Base-by-base conservation (phyloP, 2,329 filamentous ascomycete species). In the Fusarium begoniae region DNA sequence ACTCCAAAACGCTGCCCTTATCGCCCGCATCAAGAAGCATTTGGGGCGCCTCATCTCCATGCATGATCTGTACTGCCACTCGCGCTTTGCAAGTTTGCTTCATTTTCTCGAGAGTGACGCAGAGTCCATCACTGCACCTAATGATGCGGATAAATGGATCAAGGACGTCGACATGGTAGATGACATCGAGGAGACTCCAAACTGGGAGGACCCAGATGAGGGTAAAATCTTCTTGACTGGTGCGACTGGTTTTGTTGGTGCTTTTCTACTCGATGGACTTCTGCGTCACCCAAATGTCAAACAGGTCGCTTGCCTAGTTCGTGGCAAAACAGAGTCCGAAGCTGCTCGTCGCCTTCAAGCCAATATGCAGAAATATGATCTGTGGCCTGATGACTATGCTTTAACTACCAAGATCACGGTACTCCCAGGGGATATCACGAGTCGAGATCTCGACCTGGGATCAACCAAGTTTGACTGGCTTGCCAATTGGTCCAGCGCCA, bases 1-100 rank as follows among this genome's bases (percentile, higher is more conserved):
- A 4, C 40, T 62, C 7, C 59, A 62, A 38, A 62, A 62, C 38
- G 59, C 59, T 32, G 50, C 59, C 38, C 59, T 62, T 12, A 45
- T 62, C 12, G 59, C 59, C 45, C 30, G 24, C 20, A 62, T 62
- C 12, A 62, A 56, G 38, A 62, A 56, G 40, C 38, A 62, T 8
- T 15, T 56, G 0, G 59, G 59, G 1, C 50, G 59, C 9, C 59
- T 62, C 17, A 56, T 62, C 6, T 62, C 59, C 17, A 62, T 62
- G 59, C 50, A 62, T 45, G 59, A 62, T 12, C n/a, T 62, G 15
- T 62, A 44, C 50, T 62, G 59, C 38, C 59, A 62, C 17, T 56
- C 59, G 2, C 50, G 22, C 6, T 62, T 62, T 26, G 15, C 40
- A 4, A 56, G 30, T 3, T n/a, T 62, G 14, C 35, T 62, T n/a